Evolutionary conservation across 2,329 filamentous ascomycete genomes (phyloP).

Genomic region (Neopestalotiopsis rosae): DNA sequence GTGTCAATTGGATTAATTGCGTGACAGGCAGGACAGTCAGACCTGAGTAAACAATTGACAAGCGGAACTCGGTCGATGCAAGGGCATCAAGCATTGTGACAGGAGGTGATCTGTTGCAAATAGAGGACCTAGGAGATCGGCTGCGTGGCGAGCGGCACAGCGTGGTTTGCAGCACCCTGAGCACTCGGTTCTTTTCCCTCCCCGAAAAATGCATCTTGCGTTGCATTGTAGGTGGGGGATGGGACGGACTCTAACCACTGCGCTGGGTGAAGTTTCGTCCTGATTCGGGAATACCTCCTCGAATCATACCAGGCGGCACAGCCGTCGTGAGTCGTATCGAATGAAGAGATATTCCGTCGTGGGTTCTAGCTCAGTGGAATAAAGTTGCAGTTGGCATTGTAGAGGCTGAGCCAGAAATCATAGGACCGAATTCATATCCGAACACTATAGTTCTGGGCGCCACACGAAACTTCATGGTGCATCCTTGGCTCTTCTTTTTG

Average conservation of each 20-base stretch:
- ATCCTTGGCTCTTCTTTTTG: neutral
- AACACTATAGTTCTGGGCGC: neutral
- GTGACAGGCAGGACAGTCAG: neutral
- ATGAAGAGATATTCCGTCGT: neutral
- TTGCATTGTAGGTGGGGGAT: constrained; percentile 1
- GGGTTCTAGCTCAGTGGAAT: neutral
- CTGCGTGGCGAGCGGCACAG: neutral
- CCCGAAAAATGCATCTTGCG: neutral
- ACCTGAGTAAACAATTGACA: neutral
- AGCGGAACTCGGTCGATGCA: neutral
- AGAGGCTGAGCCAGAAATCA: neutral
- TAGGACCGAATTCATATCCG: neutral
- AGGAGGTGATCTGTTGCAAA: too few species aligned
- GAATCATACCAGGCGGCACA: neutral
- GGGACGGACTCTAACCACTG: neutral
- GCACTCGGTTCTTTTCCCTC: neutral
- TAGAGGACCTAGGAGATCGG: neutral
- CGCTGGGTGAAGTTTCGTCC: neutral
- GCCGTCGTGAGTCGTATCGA: neutral
- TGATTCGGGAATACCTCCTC: neutral
- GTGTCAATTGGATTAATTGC: neutral
- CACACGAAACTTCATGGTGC: neutral
- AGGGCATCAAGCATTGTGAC: neutral
- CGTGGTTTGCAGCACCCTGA: neutral
- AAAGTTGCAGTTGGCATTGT: neutral